Percentiles rank a stretch among this genome's conserved stretches.
Conservation (phyloP, 768 basidiomycete genomes). For the Imleria badia region DNA sequence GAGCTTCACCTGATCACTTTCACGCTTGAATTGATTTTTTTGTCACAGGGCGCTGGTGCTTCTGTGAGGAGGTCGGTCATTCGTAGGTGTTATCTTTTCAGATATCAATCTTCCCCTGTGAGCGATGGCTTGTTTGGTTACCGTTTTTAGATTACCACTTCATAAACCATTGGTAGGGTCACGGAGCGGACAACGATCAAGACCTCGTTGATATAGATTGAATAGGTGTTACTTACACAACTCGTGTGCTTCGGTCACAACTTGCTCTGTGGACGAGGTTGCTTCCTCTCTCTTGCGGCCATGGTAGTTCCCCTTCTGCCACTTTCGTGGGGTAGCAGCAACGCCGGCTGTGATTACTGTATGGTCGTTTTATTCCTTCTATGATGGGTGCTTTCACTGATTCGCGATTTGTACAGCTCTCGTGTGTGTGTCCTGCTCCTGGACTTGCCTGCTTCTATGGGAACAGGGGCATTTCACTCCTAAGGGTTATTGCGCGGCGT, state of each 20-base stretch:
- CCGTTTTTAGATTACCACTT: slow-evolving; percentile 4
- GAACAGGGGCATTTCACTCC: slow-evolving; percentile 8
- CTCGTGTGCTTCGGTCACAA: background rate
- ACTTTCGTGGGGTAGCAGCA: slow-evolving; percentile 10
- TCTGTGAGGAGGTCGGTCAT: slow-evolving; percentile 5
- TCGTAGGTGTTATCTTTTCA: background rate
- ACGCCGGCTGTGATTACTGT: slow-evolving; percentile 5
- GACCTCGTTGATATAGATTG: slow-evolving; percentile 11
- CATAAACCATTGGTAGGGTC: background rate
- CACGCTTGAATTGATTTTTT: background rate
- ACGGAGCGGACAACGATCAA: background rate
- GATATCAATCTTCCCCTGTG: slow-evolving; percentile 17
- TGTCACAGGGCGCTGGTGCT: slow-evolving; percentile 16
- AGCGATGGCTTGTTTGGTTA: slow-evolving; percentile 4
- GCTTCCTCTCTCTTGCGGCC: slow-evolving; percentile 9
- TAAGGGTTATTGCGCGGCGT: slow-evolving; percentile 4
- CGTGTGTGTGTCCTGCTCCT: slow-evolving; percentile 10
- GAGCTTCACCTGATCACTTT: background rate
- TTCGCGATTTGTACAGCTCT: slow-evolving; percentile 1
- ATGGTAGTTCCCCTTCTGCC: slow-evolving; percentile 12
- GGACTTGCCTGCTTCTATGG: slow-evolving; percentile 5
- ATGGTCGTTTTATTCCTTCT: background rate
- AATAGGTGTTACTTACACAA: slow-evolving; percentile 4
- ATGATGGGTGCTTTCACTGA: background rate
- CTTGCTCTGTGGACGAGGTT: slow-evolving; percentile 9